Base-by-base conservation (phyloP, 495 filamentous ascomycete genomes). In the Xylaria flabelliformis region DNA sequence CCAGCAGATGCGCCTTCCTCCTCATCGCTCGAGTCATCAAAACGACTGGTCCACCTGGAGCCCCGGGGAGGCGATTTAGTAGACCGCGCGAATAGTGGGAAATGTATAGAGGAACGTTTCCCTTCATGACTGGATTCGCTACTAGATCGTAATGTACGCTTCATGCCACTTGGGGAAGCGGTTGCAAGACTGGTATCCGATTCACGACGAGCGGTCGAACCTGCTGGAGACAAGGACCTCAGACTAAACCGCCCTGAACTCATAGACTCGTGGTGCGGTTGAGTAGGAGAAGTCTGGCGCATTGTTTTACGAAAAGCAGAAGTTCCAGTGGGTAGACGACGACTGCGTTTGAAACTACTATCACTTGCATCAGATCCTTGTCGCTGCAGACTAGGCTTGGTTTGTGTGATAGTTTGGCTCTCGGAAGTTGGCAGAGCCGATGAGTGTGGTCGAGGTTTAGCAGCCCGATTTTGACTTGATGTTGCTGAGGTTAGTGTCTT, bases 21-120 rank as follows among this genome's bases (percentile, higher is more conserved):
- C 21, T 95, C 93, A 36, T 91, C 91, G 73, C 92, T 93, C 0
- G 92, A 95, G 74, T 94, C 89, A 0, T 77, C 88, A 73, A 93
- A 91, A 0, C 89, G 85, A 68, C 83, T 86, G 12, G 73, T 42
- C 65, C 29, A 76, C 68, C 73, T 78, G 24, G 75, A 74, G 29
- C 46, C 64, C 24, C 73, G 75, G 6, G 73, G 36, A 50, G 74
- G 19, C 21, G 64, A 50, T 61, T 74, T 78, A 17, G 10, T 67
- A 21, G 77, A 75, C 42, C 74, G 72, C 19, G 74, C 66, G 46
- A 79, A 77, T 6, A 76, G 73, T 17, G 77, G 77, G 53, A 79
- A 74, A 53, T 76, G 77, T 9, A 79, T 67, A 46, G 77, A 76
- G 39, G 77, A 61, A 44, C 74, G 74, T 8, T 73, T 72, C 8